A percentile compares a stretch with the other conserved stretches of the same genome.
Evolutionary conservation across 169 alveolate species (phyloP).

Genomic region (Plasmodium gonderi): DNA sequence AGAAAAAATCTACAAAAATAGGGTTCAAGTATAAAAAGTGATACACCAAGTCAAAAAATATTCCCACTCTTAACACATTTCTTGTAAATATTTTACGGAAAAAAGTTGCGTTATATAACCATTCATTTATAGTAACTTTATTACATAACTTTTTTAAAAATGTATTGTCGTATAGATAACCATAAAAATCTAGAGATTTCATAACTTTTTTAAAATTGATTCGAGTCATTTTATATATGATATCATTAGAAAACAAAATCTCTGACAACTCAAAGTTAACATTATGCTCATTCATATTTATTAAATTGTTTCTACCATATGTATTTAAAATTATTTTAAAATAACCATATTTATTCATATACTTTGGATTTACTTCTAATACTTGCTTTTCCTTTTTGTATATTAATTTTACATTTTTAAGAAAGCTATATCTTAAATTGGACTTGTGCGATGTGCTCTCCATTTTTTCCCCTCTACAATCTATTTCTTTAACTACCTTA

Average conservation of each 20-base stretch:
- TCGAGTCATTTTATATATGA: conserved; percentile 25
- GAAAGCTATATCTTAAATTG: not conserved
- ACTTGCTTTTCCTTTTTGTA: conserved; percentile 41
- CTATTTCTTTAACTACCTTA: not conserved
- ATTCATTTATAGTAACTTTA: conserved; percentile 39
- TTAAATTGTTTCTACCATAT: conserved; percentile 14
- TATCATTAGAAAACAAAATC: conserved; percentile 32
- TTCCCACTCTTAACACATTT: conserved; percentile 6
- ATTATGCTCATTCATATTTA: conserved; percentile 7
- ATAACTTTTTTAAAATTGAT: conserved; percentile 35
- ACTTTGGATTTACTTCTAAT: conserved; percentile 43
- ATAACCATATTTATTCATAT: conserved; percentile 40
- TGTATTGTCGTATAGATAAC: conserved; percentile 36
- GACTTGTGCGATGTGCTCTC: not conserved
- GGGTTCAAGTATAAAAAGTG: conserved; percentile 23
- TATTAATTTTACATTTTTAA: conserved; percentile 33
- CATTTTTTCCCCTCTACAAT: not conserved
- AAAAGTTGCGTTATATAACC: conserved; percentile 28
- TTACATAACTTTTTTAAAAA: conserved; percentile 59
- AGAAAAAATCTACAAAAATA: conserved; percentile 19
- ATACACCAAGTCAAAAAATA: conserved; percentile 42
- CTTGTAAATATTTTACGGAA: conserved; percentile 26
- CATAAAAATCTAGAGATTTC: conserved; percentile 58
- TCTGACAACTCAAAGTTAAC: conserved; percentile 35
- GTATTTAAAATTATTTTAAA: conserved; percentile 45